Conservation (phyloP, 495 filamentous ascomycete species). For the Pseudomonodictys pantanalensis region DNA sequence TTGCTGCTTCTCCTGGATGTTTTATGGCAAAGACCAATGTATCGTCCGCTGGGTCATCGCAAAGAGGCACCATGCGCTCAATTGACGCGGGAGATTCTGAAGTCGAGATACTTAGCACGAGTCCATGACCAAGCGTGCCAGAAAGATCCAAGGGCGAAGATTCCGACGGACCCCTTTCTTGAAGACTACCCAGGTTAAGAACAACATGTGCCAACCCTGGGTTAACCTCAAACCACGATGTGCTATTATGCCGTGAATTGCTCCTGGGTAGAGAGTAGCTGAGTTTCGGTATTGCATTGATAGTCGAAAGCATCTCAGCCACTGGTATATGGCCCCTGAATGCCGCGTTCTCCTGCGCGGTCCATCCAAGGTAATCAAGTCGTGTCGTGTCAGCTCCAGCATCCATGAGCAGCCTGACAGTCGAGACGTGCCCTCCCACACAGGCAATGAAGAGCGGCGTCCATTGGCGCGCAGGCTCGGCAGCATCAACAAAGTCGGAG, state of each 20-base stretch:
- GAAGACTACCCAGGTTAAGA: conserved; percentile 5
- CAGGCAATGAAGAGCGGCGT: conserved; percentile 8
- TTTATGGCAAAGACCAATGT: conserved; percentile 7
- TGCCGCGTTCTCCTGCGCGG: conserved; percentile 4
- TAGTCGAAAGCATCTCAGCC: conserved; percentile 1
- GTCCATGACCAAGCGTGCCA: conserved; percentile 6
- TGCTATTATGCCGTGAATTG: neutral
- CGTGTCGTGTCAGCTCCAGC: conserved; percentile 8
- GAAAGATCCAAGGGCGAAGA: conserved; percentile 6
- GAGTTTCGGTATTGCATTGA: conserved; percentile 1
- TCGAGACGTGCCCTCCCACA: neutral
- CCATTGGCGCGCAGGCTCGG: conserved; percentile 3
- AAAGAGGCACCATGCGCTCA: neutral
- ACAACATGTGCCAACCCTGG: neutral
- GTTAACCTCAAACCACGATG: neutral
- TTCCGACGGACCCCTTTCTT: conserved; percentile 5
- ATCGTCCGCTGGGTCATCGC: conserved; percentile 5
- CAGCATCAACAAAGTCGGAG: conserved; percentile 1
- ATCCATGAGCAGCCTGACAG: conserved; percentile 1
- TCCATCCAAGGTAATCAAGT: conserved; percentile 9
- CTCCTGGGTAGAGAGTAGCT: conserved; percentile 1
- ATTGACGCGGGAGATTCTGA: neutral
- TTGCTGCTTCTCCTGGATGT: conserved; percentile 9
- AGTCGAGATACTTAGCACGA: conserved; percentile 8
- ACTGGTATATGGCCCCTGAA: conserved; percentile 6